These are phyloP conservation scores for Lactuca saligna DNA, from an alignment of 129 eudicot species.

Conservation along the genomic window DNA sequence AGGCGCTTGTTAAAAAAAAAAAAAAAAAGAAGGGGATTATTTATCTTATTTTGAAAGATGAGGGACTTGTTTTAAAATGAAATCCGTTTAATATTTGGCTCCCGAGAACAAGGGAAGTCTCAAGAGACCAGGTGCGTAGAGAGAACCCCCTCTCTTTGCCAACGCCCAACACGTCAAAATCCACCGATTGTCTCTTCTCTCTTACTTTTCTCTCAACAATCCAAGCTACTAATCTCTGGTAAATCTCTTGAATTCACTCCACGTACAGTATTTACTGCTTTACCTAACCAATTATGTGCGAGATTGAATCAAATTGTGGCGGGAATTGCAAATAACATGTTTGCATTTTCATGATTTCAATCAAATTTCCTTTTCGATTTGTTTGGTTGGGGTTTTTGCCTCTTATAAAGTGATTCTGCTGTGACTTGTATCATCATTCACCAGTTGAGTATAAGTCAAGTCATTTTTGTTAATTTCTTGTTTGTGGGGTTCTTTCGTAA, in stretches of 20 bases:
- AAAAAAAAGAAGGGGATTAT: background rate
- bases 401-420: background rate
- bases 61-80: background rate
- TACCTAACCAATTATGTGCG: background rate
- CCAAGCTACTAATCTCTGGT: slow-evolving; percentile 8
- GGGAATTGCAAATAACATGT: slow-evolving; percentile 28
- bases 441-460: slow-evolving; percentile 7
- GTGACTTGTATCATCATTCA: slow-evolving; percentile 15
- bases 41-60: background rate
- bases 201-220: background rate
- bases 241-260: background rate
- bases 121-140: slow-evolving; percentile 23
- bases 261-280: background rate
- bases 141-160: slow-evolving; percentile 25
- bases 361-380: background rate
- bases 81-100: slow-evolving; percentile 26
- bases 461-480: background rate
- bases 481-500: background rate
- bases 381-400: background rate
- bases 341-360: slow-evolving; percentile 9
- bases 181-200: slow-evolving; percentile 17
- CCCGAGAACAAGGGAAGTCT: slow-evolving; percentile 34
- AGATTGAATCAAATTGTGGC: slow-evolving; percentile 32
- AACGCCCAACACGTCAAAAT: slow-evolving; percentile 3
- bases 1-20: background rate